Base-by-base conservation (phyloP, 495 filamentous ascomycete species). In the Apodospora peruviana region DNA sequence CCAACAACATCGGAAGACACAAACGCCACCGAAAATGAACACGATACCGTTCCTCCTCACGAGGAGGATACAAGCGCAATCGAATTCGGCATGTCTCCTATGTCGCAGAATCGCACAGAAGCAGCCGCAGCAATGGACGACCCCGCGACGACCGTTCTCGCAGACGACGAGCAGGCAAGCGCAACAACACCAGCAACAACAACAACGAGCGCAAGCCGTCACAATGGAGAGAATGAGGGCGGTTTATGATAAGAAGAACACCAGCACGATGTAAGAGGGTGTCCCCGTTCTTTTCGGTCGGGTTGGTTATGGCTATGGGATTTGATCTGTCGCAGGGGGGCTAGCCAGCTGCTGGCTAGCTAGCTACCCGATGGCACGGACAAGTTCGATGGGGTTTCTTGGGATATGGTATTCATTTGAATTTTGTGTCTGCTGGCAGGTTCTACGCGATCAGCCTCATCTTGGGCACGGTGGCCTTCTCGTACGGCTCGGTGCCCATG, bases 401-500 rank as follows among this genome's bases (percentile, higher is more conserved):
- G 27, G 27, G 27, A 32, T 7, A 32, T 7, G 27, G 27, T 14
- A 32, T 32, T 32, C 7, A 32, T 7, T 21, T 22, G 25, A 22
- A 43, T 22, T 43, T 25, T 25, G 19, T 12, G 17, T 8, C 40
- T 25, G 2, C 22, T 43, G 40, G 11, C 58, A 91, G 87, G 71
- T 88, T 82, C 66, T 96, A 95, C 68, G 81, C 85, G 24, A 68
- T 91, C 39, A 93, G 88, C 66, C 64, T 93, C 48, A 90, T 95
- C 51, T 71, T 99, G 44, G 91, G 87, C 49, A 96, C 91, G 5
- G 85, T 94, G 39, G 90, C 89, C 22, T 76, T 97, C 20, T 88
- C 90, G 5, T 99, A 99, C 65, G 91, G 91, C 47, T 94, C 90
- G 35, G 93, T 99, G 47, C 93, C 93, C 20, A 76, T 97, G 66